Base-by-base conservation (phyloP, 2,329 filamentous ascomycete species). In the Fusarium dlaminii region DNA sequence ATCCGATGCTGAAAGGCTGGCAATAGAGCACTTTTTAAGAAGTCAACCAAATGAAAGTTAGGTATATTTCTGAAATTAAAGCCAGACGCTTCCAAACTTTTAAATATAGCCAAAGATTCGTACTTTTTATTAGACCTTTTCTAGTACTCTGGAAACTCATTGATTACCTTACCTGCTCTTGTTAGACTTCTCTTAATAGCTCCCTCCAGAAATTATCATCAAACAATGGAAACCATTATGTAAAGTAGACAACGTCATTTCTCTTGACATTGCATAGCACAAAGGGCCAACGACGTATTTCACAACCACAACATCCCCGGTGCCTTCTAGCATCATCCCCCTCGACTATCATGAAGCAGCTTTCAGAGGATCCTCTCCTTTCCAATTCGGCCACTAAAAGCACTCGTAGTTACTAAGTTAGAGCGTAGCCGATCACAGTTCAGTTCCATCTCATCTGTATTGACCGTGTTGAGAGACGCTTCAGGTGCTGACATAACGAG, bases 401-500 rank as follows among this genome's bases (percentile, higher is more conserved):
- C 49, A 54, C 39, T 46, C 18, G 40, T 42, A 32, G 12, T 70
- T 45, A 57, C 37, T 12, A n/a, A n/a, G n/a, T n/a, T n/a, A 57
- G 52, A 37, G 70, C 52, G 40, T 55, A 61, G 56, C 40, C 58
- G 49, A 55, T 42, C 67, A 61, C 32, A 66, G 37, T 60, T 51
- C n/a, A 42, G 11, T 30, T 24, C 32, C n/a, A 8, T 36, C 37
- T 20, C n/a, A 20, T 8, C 52, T 32, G 27, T 24, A 30, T 32
- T 30, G 32, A 29, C 12, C 24, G 29, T 37, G 11, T 36, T 6
- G 12, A 36, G 52, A 42, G 20, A 54, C 10, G 17, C 18, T 24
- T 36, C n/a, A n/a, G 27, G 10, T 63, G 66, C 65, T 69, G 54
- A 68, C 49, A 39, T 56, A 69, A 69, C 17, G 43, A 22, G 36